Evolutionary conservation across 805 yeast genomes (phyloP), one percentile per base, ranked within the genome.

Genomic region (Saccharomycopsis vini): DNA sequence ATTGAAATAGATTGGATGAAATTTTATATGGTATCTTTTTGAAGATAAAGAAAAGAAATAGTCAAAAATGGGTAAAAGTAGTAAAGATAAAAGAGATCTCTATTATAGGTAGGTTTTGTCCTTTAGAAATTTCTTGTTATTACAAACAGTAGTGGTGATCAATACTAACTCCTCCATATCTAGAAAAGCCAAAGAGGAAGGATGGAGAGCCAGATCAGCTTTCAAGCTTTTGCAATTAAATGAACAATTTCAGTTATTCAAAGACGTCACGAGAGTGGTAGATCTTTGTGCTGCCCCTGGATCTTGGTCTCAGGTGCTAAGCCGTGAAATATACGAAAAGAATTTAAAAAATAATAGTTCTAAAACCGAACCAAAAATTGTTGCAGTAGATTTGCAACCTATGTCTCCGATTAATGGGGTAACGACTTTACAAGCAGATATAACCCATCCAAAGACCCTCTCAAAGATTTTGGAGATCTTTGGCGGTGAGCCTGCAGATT

Each of bases 201-300:
- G 98, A 10, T 92, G 94, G 85, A 71, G 98, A 54, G 98, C 98
- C 1, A 70, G 98, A 35, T 88, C 97, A 0, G 98, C 98, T 0
- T 92, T 87, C 69, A 92, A 92, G 59, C 72, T 92, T 9, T 69
- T 92, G 3, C 98, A 92, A 59, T 66, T 92, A 39, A 82, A 92
- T 56, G 95, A 90, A 45, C 89, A 92, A 60, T 92, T 90, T 60
- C 81, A 83, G 50, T 73, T 88, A 30, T 76, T 92, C 45, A 71
- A 77, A 40, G 68, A 71, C 44, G 78, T 88, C 29, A 71, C 69
- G 36, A 68, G 95, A 54, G 97, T 92, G 3, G 98, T 92, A 4
- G 98, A 92, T 63, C 69, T 92, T 24, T 92, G 98, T 70, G 98
- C 98, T 30, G 98, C 97, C 3, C 97, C 97, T 0, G 96, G 97